Conservation (phyloP, 1,284 basidiomycete species). For the Pterulicium gracile region DNA sequence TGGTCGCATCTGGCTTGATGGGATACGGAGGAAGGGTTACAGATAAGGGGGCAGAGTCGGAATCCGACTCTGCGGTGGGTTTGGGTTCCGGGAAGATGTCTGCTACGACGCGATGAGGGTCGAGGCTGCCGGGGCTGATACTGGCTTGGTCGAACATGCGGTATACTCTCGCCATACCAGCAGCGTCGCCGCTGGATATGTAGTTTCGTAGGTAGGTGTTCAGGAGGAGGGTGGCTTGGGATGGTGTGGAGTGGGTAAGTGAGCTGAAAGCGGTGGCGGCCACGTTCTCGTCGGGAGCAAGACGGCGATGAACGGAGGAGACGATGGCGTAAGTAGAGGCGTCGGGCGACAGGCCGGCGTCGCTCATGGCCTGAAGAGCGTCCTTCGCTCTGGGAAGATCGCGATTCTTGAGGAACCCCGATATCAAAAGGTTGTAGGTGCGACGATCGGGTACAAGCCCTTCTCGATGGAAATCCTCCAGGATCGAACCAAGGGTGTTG, state of each 20-base stretch:
- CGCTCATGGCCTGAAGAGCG: slow-evolving; percentile 42
- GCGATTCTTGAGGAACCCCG: slow-evolving; percentile 56
- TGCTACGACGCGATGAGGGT: too few relatives aligned
- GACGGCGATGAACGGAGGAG: slow-evolving; percentile 41
- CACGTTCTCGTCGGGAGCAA: slow-evolving; percentile 49
- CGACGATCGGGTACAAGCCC: slow-evolving; percentile 38
- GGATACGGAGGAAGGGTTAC: neutral
- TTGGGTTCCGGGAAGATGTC: neutral
- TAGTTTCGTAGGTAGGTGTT: slow-evolving; percentile 54
- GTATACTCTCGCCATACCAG: slow-evolving; percentile 33
- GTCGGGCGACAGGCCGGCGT: slow-evolving; percentile 40
- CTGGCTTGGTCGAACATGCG: slow-evolving; percentile 30
- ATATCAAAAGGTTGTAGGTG: slow-evolving; percentile 57
- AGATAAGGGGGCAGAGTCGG: neutral
- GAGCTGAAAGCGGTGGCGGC: slow-evolving; percentile 37
- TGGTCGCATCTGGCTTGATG: slow-evolving; percentile 17
- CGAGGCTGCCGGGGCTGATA: slow-evolving; percentile 9
- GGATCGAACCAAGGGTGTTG: slow-evolving; percentile 28
- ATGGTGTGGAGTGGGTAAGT: slow-evolving; percentile 28
- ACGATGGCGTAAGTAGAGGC: slow-evolving; percentile 50
- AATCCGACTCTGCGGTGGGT: neutral
- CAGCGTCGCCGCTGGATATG: slow-evolving; percentile 43
- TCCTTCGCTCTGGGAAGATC: slow-evolving; percentile 44
- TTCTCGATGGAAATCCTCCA: slow-evolving; percentile 38
- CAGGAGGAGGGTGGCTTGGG: slow-evolving; percentile 36